Evolutionary conservation across 768 basidiomycete genomes (phyloP).

Genomic region (Mycena latifolia): DNA sequence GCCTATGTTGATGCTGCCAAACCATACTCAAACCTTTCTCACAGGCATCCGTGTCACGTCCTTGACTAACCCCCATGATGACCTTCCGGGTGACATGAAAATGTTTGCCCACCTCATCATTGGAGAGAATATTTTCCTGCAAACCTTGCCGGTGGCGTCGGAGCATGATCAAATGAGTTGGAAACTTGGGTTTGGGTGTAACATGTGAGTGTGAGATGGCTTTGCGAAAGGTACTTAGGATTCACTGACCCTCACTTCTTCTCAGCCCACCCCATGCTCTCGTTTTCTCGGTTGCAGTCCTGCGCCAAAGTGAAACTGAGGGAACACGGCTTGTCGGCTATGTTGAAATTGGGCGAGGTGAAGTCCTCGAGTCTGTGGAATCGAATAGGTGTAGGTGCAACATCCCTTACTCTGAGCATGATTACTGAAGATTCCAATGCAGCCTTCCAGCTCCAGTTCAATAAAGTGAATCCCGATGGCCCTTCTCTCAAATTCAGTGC

Average conservation of each 20-base stretch:
- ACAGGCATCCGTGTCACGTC: too few species aligned
- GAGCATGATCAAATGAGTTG: neutral
- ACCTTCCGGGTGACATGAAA: too few species aligned
- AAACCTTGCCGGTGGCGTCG: too few species aligned
- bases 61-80: too few species aligned
- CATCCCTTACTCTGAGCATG: neutral
- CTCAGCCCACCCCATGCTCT: neutral
- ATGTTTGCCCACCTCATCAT: too few species aligned
- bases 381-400: too few species aligned
- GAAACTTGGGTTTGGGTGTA: conserved; percentile 3
- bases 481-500: neutral
- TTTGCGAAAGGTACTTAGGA: conserved; percentile 1
- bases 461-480: too few species aligned
- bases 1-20: conserved; percentile 1
- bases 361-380: too few species aligned
- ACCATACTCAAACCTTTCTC: neutral
- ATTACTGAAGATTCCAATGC: neutral
- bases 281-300: neutral
- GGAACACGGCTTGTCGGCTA: too few species aligned
- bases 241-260: neutral
- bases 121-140: too few species aligned
- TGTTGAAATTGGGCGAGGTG: too few species aligned
- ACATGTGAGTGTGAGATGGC: conserved; percentile 4
- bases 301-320: neutral
- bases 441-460: neutral